Conservation (phyloP, 2,329 filamentous ascomycete genomes). For the Scedosporium apiospermum region DNA sequence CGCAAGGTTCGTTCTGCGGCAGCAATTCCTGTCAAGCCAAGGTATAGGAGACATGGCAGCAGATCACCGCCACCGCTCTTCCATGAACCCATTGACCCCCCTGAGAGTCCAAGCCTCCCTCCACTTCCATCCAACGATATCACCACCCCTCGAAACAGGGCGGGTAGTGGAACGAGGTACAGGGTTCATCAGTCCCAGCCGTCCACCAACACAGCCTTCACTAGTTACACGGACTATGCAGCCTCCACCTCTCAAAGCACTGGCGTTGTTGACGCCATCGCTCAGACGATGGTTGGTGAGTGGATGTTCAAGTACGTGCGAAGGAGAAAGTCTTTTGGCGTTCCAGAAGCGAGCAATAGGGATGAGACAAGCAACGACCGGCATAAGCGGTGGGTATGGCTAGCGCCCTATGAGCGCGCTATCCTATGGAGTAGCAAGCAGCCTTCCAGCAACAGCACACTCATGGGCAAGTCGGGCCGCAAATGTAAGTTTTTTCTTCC, state of each 20-base stretch:
- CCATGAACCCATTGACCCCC: slow-evolving; percentile 50
- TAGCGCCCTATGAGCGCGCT: slow-evolving; percentile 89
- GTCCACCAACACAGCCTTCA: slow-evolving; percentile 45
- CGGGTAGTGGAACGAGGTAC: slow-evolving; percentile 27
- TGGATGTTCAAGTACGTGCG: slow-evolving; percentile 93
- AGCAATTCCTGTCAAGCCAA: slow-evolving; percentile 43
- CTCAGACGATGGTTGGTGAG: slow-evolving; percentile 95
- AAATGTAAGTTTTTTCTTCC: slow-evolving; percentile 79
- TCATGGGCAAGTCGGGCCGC: slow-evolving; percentile 89
- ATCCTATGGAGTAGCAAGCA: slow-evolving; percentile 99
- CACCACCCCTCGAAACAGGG: slow-evolving; percentile 45
- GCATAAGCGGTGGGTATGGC: slow-evolving; percentile 97
- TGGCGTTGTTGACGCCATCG: slow-evolving; percentile 89
- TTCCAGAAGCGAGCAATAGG: slow-evolving; percentile 55
- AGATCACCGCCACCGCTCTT: slow-evolving; percentile 58
- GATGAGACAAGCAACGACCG: slow-evolving; percentile 68
- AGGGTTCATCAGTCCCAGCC: slow-evolving; percentile 44
- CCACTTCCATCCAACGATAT: slow-evolving; percentile 67
- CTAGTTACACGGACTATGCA: slow-evolving; percentile 29
- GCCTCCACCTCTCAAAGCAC: slow-evolving; percentile 50
- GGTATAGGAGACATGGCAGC: slow-evolving; percentile 39
- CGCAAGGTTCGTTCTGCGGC: slow-evolving; percentile 81
- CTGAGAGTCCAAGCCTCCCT: slow-evolving; percentile 62
- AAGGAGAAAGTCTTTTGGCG: slow-evolving; percentile 82
- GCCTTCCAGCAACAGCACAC: slow-evolving; percentile 73